Evolutionary conservation across 495 filamentous ascomycete genomes (phyloP).

Genomic region (Lasiosphaeria ovina): DNA sequence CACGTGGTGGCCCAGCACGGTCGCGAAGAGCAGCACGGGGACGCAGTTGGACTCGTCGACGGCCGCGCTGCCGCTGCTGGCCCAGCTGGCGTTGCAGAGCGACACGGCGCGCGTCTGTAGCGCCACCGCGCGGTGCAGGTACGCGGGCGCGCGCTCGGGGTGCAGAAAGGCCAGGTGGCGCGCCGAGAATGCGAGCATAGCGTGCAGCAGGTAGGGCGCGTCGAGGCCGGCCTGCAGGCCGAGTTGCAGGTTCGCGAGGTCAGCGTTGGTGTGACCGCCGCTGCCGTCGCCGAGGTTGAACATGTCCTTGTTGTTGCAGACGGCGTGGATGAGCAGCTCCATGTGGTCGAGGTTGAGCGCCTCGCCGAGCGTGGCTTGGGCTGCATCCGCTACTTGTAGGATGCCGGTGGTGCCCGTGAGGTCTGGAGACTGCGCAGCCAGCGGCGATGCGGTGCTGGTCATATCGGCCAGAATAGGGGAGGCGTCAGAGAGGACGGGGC

Average conservation of each 20-base stretch:
- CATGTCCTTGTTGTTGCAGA: conserved; percentile 24
- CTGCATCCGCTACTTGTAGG: neutral
- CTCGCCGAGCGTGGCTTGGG: conserved; percentile 9
- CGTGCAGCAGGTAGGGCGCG: conserved; percentile 35
- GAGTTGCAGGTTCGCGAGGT: neutral
- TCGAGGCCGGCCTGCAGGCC: conserved; percentile 16
- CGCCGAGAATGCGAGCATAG: conserved; percentile 37
- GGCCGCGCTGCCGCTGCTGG: conserved; percentile 12
- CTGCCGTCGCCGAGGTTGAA: conserved; percentile 17
- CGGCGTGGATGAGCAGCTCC: conserved; percentile 35
- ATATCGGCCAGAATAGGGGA: too few relatives aligned
- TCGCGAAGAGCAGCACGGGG: conserved; percentile 34
- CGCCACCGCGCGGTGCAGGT: conserved; percentile 28
- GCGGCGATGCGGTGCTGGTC: too few relatives aligned
- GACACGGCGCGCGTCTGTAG: conserved; percentile 38
- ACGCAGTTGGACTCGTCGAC: conserved; percentile 37
- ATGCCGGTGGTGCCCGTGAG: too few relatives aligned
- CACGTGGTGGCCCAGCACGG: conserved; percentile 34
- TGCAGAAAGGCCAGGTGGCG: conserved; percentile 30
- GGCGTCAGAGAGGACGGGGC: too few relatives aligned
- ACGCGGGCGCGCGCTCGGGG: conserved; percentile 22
- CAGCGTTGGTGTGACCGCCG: conserved; percentile 13
- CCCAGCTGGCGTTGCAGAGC: conserved; percentile 34
- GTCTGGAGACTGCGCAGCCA: too few relatives aligned
- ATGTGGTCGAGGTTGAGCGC: conserved; percentile 38